Evolutionary conservation across 2,329 filamentous ascomycete genomes (phyloP), one percentile per base, ranked within the genome.

Genomic region (Phoma sp.): DNA sequence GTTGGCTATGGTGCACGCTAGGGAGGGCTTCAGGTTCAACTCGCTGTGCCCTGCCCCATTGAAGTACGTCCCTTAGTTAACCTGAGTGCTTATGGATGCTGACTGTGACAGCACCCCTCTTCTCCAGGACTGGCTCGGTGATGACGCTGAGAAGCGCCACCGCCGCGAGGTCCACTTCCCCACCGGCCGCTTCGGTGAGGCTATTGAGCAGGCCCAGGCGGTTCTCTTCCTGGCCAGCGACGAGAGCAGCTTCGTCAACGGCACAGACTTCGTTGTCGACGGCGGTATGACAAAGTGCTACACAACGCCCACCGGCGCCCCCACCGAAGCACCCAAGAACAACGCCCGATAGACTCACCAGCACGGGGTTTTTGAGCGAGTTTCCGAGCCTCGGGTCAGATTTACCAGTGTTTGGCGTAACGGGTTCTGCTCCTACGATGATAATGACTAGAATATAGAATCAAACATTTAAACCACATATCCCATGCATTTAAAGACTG

Each of bases 271-370:
- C 78, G 89, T 96, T 4, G 92, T 98, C 21, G 95, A 99, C 69
- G 95, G 95, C 53, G 93, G 93, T 56, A 91, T 99, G 91, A 93
- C 87, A 68, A 96, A 90, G 83, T 83, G 92, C 37, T 98, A 97
- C 75, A 84, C 86, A 39, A 87, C 85, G 14, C 81, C 84, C 15
- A 82, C 87, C 61, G 85, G 84, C 11, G 81, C 83, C 2, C 74
- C 84, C 1, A 78, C 82, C 10, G 69, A 77, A 61, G 76, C 83
- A 4, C 85, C 85, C 7, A 74, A 77, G 71, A 84, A 83, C 74
- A 72, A 78, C 50, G 78, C 70, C 45, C 61, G 61, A 17, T 67
- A 56, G n/a, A 30, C 10, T 37, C 9, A 20, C 14, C 18, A 7
- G 5, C 12, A 21, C 10, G 17, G 5, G 17, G 6, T 14, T 12